Evolutionary conservation across 78 protist species (phyloP).

Genomic region (Dictyostelium brefeldianum): DNA sequence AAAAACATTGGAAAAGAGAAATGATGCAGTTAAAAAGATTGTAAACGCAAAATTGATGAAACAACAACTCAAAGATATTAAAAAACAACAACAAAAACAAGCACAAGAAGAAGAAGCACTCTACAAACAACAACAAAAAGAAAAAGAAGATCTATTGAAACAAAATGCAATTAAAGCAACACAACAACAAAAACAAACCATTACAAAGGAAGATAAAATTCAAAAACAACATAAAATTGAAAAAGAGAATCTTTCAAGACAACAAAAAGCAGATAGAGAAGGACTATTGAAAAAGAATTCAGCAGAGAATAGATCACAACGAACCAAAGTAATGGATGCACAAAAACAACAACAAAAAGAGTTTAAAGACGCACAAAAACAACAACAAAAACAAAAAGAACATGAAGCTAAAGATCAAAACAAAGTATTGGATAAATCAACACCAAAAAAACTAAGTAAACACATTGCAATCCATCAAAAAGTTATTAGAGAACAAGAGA

Average conservation of each 20-base stretch:
- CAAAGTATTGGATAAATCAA: conserved; percentile 45
- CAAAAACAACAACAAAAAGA: conserved; percentile 77
- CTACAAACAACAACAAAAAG: conserved; percentile 70
- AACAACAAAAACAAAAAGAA: conserved; percentile 69
- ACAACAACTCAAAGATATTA: conserved; percentile 76
- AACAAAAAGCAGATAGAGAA: conserved; percentile 70
- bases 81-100: conserved; percentile 77
- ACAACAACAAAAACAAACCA: conserved; percentile 69
- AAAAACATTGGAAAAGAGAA: conserved; percentile 79
- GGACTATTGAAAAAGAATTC: conserved; percentile 59
- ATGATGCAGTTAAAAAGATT: conserved; percentile 70
- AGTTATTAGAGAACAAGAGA: conserved; percentile 58
- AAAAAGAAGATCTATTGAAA: conserved; percentile 69
- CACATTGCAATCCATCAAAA: conserved; percentile 70
- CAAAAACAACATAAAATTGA: conserved; percentile 60
- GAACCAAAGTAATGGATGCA: conserved; percentile 35
- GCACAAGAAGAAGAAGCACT: conserved; percentile 66
- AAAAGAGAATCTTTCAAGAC: conserved; percentile 49
- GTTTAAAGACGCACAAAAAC: conserved; percentile 67
- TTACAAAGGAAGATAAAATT: conserved; percentile 22
- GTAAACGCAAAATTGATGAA: conserved; percentile 77
- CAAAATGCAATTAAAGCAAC: conserved; percentile 41
- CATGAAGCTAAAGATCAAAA: conserved; percentile 49
- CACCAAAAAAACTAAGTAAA: conserved; percentile 74
- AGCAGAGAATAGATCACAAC: conserved; percentile 42